These are phyloP conservation scores for Candida maltosa DNA, from an alignment of 805 yeast genomes.

Conservation along the genomic window DNA sequence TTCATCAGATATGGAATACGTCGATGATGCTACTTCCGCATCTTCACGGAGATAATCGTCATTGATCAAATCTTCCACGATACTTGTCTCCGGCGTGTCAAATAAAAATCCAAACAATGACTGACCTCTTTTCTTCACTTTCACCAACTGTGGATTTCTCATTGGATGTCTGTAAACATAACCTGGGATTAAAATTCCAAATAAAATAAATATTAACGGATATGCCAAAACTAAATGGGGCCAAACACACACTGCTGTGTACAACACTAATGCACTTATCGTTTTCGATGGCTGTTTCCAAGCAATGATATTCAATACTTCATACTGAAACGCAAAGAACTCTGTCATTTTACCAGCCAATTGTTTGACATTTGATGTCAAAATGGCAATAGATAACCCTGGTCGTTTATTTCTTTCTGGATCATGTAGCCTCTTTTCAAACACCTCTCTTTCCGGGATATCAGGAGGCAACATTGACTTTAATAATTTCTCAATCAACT, in stretches of 20 bases:
- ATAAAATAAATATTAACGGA: slow-evolving; percentile 56
- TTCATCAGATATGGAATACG: slow-evolving; percentile 11
- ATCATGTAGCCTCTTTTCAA: slow-evolving; percentile 42
- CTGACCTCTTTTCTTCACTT: slow-evolving; percentile 50
- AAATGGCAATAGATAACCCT: slow-evolving; percentile 53
- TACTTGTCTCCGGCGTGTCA: slow-evolving; percentile 26
- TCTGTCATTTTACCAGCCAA: slow-evolving; percentile 55
- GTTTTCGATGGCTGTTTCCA: slow-evolving; percentile 81
- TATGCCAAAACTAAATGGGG: slow-evolving; percentile 65
- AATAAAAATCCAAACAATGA: slow-evolving; percentile 44
- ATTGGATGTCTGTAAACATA: slow-evolving; percentile 68
- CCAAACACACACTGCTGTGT: slow-evolving; percentile 66
- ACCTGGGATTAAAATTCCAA: slow-evolving; percentile 66
- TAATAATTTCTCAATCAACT: slow-evolving; percentile 51
- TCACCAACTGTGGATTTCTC: slow-evolving; percentile 40
- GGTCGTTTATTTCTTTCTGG: slow-evolving; percentile 44
- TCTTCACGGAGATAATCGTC: slow-evolving; percentile 12
- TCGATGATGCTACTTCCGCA: slow-evolving; percentile 12
- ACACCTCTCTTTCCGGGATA: slow-evolving; percentile 43
- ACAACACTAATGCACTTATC: slow-evolving; percentile 51
- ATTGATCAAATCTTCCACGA: slow-evolving; percentile 29
- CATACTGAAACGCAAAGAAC: slow-evolving; percentile 60
- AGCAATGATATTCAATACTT: slow-evolving; percentile 54
- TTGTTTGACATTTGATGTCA: slow-evolving; percentile 56
- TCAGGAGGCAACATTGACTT: slow-evolving; percentile 48